These are phyloP conservation scores for Diaporthe velutina DNA, from an alignment of 2,329 filamentous ascomycete genomes.

Conservation along the genomic window DNA sequence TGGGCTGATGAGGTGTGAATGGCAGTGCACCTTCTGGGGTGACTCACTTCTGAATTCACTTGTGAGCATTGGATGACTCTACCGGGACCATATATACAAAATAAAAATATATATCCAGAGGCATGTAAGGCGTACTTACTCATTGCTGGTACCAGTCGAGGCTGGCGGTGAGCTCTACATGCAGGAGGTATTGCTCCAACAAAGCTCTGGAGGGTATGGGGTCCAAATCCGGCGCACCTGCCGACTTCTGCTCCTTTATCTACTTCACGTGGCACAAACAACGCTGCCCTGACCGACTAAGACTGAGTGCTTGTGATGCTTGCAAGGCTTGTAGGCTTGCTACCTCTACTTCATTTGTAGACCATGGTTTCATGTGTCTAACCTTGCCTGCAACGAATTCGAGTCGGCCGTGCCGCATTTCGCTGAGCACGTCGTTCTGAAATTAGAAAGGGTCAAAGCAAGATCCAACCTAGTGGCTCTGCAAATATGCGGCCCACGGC, in stretches of 20 bases:
- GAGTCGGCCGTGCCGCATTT: background rate
- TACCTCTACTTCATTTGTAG: background rate
- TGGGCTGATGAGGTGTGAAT: slow-evolving; percentile 1
- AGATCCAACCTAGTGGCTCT: slow-evolving; percentile 1
- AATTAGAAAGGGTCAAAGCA: slow-evolving; percentile 14
- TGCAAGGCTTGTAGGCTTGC: background rate
- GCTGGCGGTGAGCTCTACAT: background rate
- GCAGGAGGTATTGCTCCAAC: background rate
- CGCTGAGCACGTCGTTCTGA: background rate
- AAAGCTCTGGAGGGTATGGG: background rate
- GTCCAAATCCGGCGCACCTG: background rate
- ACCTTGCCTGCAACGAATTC: background rate
- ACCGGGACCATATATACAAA: background rate
- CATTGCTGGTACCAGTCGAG: background rate
- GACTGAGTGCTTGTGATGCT: too few relatives aligned
- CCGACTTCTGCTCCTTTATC: background rate
- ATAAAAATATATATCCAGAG: too few relatives aligned
- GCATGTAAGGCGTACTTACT: background rate
- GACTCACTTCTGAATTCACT: background rate
- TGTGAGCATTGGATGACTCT: background rate
- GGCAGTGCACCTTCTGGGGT: background rate
- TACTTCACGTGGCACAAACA: background rate
- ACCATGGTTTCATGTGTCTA: background rate
- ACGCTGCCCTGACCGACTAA: background rate
- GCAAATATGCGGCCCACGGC: background rate